A percentile compares a stretch with the other conserved stretches of the same genome.
These are phyloP conservation scores for Allomyces macrogynus DNA, from an alignment of 192 early-diverging fungal species.

Conservation along the genomic window DNA sequence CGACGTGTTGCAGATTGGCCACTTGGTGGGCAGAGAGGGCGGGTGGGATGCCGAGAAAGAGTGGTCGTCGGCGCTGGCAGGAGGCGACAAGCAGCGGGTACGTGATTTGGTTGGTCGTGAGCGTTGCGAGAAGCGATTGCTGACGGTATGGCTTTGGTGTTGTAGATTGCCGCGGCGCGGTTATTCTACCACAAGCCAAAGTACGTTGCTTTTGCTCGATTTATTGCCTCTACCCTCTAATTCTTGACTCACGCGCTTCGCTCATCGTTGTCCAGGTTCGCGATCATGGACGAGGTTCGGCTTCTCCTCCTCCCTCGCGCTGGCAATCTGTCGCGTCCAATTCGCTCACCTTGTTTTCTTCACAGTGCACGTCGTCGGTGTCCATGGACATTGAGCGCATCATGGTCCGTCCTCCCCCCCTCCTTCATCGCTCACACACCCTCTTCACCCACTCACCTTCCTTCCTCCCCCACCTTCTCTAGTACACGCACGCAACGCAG, in stretches of 20 bases:
- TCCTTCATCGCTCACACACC: constrained; percentile 20
- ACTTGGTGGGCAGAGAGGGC: constrained; percentile 73
- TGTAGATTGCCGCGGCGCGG: constrained; percentile 2
- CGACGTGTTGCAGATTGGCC: constrained; percentile 57
- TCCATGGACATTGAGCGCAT: constrained; percentile 83
- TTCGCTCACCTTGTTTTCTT: not conserved
- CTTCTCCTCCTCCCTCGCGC: too few relatives aligned
- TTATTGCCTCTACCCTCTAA: too few relatives aligned
- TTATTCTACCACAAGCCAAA: constrained; percentile 8
- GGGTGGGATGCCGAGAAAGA: constrained; percentile 72
- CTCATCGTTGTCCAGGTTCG: not conserved
- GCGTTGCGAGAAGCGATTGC: too few relatives aligned
- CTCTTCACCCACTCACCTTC: constrained; percentile 23
- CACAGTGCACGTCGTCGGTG: constrained; percentile 34
- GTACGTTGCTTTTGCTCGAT: too few relatives aligned
- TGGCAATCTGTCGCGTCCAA: too few relatives aligned
- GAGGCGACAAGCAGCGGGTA: constrained; percentile 84
- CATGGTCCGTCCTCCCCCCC: constrained; percentile 21
- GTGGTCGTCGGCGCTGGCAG: constrained; percentile 84
- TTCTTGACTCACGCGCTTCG: too few relatives aligned
- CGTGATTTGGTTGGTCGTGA: not conserved
- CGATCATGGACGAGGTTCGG: constrained; percentile 5
- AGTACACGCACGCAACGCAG: constrained; percentile 27
- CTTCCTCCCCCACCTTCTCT: not conserved
- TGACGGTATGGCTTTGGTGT: too few relatives aligned